These are phyloP conservation scores for Boehmeria nivea DNA, from an alignment of 306 rosid genomes.

Conservation along the genomic window DNA sequence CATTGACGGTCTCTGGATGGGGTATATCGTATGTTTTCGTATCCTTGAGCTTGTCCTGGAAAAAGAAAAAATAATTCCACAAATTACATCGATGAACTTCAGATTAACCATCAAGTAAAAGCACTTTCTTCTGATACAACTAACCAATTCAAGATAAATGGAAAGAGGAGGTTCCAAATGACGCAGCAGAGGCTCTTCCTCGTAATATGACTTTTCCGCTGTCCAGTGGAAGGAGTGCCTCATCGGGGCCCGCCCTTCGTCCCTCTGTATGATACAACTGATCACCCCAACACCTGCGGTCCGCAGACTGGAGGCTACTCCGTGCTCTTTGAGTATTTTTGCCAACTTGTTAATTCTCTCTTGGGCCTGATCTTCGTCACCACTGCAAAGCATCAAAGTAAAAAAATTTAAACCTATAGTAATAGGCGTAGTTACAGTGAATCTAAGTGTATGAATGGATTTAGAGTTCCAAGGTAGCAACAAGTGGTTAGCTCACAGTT, in stretches of 20 bases:
- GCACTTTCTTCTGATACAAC: slow-evolving; percentile 20
- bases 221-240: slow-evolving; percentile 99
- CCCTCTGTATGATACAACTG: slow-evolving; percentile 95
- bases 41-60: slow-evolving; percentile 88
- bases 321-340: slow-evolving; percentile 80
- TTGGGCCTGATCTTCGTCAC: slow-evolving; percentile 98
- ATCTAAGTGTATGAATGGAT: neutral
- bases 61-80: slow-evolving; percentile 14
- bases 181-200: slow-evolving; percentile 90
- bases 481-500: slow-evolving; percentile 1
- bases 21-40: slow-evolving; percentile 66
- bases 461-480: neutral
- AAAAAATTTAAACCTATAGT: slow-evolving; percentile 17
- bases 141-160: slow-evolving; percentile 94
- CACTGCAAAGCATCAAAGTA: slow-evolving; percentile 54
- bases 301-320: slow-evolving; percentile 58
- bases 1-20: slow-evolving; percentile 98
- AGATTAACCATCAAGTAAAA: slow-evolving; percentile 20
- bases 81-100: slow-evolving; percentile 16
- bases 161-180: slow-evolving; percentile 97
- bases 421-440: slow-evolving; percentile 3
- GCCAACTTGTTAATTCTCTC: slow-evolving; percentile 89
- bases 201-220: slow-evolving; percentile 58
- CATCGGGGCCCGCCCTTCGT: slow-evolving; percentile 99
- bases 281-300: slow-evolving; percentile 80